Percentiles rank a stretch among this genome's conserved stretches.
Evolutionary conservation across 768 basidiomycete genomes (phyloP).

Genomic region (Tylopilus plumbeoviolaceoides): DNA sequence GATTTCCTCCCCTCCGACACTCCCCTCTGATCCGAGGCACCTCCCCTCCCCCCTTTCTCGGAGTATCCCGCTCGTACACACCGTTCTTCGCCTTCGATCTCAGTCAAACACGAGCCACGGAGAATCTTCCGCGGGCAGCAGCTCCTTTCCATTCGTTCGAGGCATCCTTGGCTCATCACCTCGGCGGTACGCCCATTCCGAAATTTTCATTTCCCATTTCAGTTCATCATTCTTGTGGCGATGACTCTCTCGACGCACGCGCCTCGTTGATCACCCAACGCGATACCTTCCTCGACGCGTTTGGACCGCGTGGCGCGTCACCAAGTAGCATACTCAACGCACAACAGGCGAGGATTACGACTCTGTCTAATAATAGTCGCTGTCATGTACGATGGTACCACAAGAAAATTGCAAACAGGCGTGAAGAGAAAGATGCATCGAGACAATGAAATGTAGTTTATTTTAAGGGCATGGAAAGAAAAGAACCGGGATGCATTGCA

Average conservation of each 20-base stretch:
- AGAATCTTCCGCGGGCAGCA: too few relatives aligned
- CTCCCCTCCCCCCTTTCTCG: too few relatives aligned
- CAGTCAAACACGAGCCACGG: too few relatives aligned
- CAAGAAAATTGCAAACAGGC: conserved; percentile 6
- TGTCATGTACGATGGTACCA: conserved; percentile 6
- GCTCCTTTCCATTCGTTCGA: too few relatives aligned
- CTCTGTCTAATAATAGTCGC: conserved; percentile 24
- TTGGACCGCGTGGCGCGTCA: not conserved
- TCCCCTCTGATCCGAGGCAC: too few relatives aligned
- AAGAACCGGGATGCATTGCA: not conserved
- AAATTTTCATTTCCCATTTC: not conserved
- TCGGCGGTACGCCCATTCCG: not conserved
- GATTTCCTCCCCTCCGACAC: too few relatives aligned
- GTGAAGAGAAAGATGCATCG: conserved; percentile 1
- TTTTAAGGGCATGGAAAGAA: not conserved
- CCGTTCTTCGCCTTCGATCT: too few relatives aligned
- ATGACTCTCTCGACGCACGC: not conserved
- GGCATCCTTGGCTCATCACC: not conserved
- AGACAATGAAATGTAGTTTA: not conserved
- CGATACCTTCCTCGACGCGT: not conserved
- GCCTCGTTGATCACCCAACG: conserved; percentile 11
- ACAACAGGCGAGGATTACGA: conserved; percentile 15
- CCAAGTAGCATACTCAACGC: conserved; percentile 1
- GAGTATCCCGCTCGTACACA: not conserved
- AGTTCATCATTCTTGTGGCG: conserved; percentile 6